Base-by-base conservation (phyloP, 1,284 basidiomycete species). In the Papiliotrema fonsecae region DNA sequence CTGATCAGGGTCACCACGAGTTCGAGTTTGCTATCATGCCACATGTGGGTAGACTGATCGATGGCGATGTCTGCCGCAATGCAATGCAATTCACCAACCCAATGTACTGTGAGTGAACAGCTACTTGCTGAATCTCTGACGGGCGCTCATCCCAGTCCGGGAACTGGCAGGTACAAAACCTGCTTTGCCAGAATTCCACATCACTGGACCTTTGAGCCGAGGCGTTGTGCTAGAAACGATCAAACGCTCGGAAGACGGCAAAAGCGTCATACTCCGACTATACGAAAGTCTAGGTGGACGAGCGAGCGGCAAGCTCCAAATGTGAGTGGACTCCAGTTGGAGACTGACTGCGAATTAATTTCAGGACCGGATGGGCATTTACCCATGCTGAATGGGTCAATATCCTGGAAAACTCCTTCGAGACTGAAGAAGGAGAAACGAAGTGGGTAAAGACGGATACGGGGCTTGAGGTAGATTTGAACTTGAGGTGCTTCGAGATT, bases 251-350 rank as follows among this genome's bases (percentile, higher is more conserved):
- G 89, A 94, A 61, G 80, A 86, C 52, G 75, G n/a, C 28, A 32
- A 36, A 74, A 77, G 13, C 61, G 66, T 96, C 50, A 75, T 96
- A 2, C 73, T 92, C 31, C 79, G 91, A 5, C 60, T 94, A 14
- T 93, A 92, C 72, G 92, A 97, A 64, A 86, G 87, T 1, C 85
- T 81, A 55, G 90, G 90, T 6, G 90, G 90, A 0, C 85, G 88
- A 55, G 86, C 83, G 2, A 16, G 25, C 7, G 42, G 27, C 19
- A 19, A 32, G 35, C 24, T 48, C 27, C 11, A 4, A 21, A 16
- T 52, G 50, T 52, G 46, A 43, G 50, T 47, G 4, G 4, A 21
- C 21, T 35, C 34, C 16, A 31, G 27, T 30, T 24, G 19, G 11
- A 4, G 25, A 27, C 6, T 7, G 3, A 13, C 18, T 27, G 6